Evolutionary conservation across 306 rosid genomes (phyloP).

Genomic region (Quercus parvula): DNA sequence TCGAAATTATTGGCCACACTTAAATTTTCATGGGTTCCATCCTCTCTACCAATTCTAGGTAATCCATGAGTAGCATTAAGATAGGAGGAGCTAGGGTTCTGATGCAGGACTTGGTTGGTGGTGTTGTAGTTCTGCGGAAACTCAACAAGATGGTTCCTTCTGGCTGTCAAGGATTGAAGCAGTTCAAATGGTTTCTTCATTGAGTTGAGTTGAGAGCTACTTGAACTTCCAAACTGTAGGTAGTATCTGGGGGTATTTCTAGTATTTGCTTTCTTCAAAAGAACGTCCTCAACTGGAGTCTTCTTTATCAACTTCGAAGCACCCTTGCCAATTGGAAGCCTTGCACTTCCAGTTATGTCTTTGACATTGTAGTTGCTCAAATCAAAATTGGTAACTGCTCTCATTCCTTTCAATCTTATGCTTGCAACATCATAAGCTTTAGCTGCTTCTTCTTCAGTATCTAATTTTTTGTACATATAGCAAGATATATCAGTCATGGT

Average conservation of each 20-base stretch:
- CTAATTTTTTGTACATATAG: background rate
- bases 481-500: background rate
- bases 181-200: background rate
- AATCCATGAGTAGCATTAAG: background rate
- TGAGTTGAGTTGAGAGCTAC: background rate
- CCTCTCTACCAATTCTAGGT: background rate
- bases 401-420: slow-evolving; percentile 9
- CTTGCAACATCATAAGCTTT: slow-evolving; percentile 36
- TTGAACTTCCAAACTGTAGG: background rate
- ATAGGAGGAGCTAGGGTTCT: background rate
- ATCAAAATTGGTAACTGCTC: slow-evolving; percentile 22
- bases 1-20: background rate
- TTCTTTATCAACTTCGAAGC: slow-evolving; percentile 10
- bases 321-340: slow-evolving; percentile 20
- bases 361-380: slow-evolving; percentile 10
- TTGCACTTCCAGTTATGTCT: slow-evolving; percentile 4
- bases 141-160: background rate
- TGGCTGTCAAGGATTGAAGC: background rate
- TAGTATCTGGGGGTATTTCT: background rate
- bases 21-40: background rate
- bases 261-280: background rate
- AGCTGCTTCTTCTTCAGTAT: slow-evolving; percentile 27
- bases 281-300: slow-evolving; percentile 4
- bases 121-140: background rate
- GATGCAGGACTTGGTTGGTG: background rate